phyloP scores from a whole-genome alignment of 352 stramenopile species.

The Globisporangium irregulare region DNA sequence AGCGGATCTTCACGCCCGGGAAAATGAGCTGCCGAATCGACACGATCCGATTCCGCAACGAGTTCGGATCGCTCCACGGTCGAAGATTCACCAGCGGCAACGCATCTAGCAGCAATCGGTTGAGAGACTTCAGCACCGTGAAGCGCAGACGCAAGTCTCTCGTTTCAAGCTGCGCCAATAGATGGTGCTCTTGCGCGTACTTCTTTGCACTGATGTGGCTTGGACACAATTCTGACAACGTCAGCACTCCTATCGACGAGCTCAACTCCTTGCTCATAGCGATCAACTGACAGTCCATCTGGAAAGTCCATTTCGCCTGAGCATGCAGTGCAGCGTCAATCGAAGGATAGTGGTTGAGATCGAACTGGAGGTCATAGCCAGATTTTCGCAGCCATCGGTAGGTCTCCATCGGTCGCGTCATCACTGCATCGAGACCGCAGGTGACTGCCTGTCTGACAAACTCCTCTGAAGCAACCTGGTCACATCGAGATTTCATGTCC shows the following conservation, averaged over 20 bases:
- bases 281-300: constrained; percentile 76
- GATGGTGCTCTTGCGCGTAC: constrained; percentile 30
- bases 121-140: constrained; percentile 53
- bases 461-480: constrained; percentile 7
- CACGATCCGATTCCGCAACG: constrained; percentile 46
- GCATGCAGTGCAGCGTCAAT: constrained; percentile 38
- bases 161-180: constrained; percentile 43
- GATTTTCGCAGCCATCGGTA: constrained; percentile 43
- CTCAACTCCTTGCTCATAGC: constrained; percentile 38
- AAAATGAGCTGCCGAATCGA: constrained; percentile 69
- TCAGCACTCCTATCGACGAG: constrained; percentile 50
- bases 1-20: constrained; percentile 69
- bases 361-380: constrained; percentile 61
- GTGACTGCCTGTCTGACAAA: constrained; percentile 1
- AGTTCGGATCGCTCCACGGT: constrained; percentile 44
- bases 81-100: constrained; percentile 70
- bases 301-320: constrained; percentile 64
- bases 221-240: constrained; percentile 56
- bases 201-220: constrained; percentile 43
- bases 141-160: constrained; percentile 63
- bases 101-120: constrained; percentile 44
- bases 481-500: constrained; percentile 17
- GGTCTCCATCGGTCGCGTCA: constrained; percentile 27
- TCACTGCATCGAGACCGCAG: constrained; percentile 17
- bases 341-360: constrained; percentile 45